phyloP scores from a whole-genome alignment of 441 rosid genomes.

The Melastoma candidum region DNA sequence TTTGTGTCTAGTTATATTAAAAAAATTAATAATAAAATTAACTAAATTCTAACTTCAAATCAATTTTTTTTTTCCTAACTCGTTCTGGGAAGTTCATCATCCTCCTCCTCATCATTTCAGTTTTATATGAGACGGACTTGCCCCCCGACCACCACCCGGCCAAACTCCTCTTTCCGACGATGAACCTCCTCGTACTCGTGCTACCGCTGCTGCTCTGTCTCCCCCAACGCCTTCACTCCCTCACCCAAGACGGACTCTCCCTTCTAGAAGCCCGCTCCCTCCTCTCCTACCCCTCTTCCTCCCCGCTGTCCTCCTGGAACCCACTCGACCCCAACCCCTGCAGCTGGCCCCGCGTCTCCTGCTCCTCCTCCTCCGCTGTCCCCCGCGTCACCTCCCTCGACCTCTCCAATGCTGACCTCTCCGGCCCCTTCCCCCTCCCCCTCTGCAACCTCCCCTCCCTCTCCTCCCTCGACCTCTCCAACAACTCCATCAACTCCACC shows the following conservation, averaged over 20 bases:
- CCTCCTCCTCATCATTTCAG: too few species aligned
- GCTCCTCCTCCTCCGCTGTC: constrained; percentile 3
- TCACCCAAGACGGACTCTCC: constrained; percentile 19
- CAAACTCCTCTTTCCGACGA: too few species aligned
- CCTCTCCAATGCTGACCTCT: constrained; percentile 7
- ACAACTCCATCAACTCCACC: constrained; percentile 14
- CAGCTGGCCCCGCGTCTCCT: constrained; percentile 13
- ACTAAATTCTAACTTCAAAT: too few species aligned
- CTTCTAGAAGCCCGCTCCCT: constrained; percentile 13
- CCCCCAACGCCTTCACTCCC: constrained; percentile 1
- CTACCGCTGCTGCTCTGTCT: not conserved
- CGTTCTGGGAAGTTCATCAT: too few species aligned
- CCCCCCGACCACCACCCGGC: too few species aligned
- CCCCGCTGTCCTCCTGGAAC: constrained; percentile 16
- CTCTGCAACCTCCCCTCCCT: constrained; percentile 20
- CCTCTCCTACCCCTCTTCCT: constrained; percentile 10
- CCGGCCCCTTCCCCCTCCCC: constrained; percentile 15
- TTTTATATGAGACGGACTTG: too few species aligned
- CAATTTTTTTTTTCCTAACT: too few species aligned
- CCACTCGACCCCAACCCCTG: constrained; percentile 15
- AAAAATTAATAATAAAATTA: too few species aligned
- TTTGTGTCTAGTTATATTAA: too few species aligned
- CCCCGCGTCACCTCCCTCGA: constrained; percentile 11
- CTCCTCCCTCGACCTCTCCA: constrained; percentile 13
- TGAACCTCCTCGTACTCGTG: too few species aligned